Base-by-base conservation (phyloP, 2,329 filamentous ascomycete species). In the Penicillium aurantiogriseum region DNA sequence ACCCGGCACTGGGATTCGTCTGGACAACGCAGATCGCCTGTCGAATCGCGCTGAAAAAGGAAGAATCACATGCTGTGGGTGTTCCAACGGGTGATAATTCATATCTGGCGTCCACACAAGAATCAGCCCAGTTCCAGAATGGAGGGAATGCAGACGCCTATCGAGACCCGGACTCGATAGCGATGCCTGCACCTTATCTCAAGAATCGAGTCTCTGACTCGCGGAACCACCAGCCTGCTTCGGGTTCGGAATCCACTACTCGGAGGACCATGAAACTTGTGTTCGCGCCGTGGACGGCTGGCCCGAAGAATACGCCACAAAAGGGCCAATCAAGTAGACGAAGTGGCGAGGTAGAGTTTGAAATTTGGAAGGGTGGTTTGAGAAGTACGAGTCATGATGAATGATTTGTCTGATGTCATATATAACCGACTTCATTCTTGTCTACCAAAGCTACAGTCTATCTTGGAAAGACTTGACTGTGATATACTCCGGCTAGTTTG, bases 11-110 rank as follows among this genome's bases (percentile, higher is more conserved):
- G 25, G 93, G 93, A 0, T 81, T 96, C 8, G 88, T 95, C 11
- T 97, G 93, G 93, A 87, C 91, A 3, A 93, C 92, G 31, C 92
- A 97, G 77, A 86, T 97, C 48, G 86, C 90, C 1, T 88, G 87
- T 66, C 88, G 93, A 11, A 85, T 97, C 58, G 91, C 89, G 0
- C 78, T 97, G 51, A 85, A 92, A 69, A 92, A 92, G 69, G 79
- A 85, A 48, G 86, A 88, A 72, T 48, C 27, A n/a, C 69, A 85
- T 21, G 29, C 29, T 70, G 79, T 71, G 71, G 23, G 60, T 23
- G 35, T 64, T 63, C 29, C 39, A 38, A 33, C 48, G 25, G 58
- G 45, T 36, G 51, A 54, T n/a, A 19, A 19, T 44, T 10, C 35
- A 17, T 58, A 57, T 17, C 56, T 40, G 23, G 10, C 51, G 1